phyloP scores from a whole-genome alignment of 768 basidiomycete genomes.

The Tulasnella sp. region DNA sequence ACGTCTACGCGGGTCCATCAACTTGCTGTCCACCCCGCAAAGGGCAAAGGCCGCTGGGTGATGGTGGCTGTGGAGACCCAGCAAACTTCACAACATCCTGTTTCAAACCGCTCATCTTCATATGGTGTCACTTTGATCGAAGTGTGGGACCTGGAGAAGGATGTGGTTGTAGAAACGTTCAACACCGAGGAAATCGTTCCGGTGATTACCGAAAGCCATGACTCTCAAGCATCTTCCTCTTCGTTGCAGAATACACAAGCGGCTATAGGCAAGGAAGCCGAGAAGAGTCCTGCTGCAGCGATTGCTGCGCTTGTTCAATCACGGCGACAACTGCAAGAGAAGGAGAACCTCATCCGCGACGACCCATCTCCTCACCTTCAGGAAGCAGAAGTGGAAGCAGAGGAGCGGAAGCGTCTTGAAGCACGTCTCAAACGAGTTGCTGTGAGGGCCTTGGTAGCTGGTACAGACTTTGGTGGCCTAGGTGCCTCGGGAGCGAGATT shows the following conservation, averaged over 20 bases:
- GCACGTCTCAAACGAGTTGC: conserved; percentile 35
- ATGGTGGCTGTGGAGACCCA: conserved; percentile 61
- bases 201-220: conserved; percentile 2
- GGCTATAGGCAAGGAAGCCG: conserved; percentile 35
- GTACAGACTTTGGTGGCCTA: conserved; percentile 62
- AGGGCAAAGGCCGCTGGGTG: conserved; percentile 80
- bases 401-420: conserved; percentile 7
- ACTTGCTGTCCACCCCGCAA: conserved; percentile 69
- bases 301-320: conserved; percentile 71
- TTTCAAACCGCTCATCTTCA: conserved; percentile 16
- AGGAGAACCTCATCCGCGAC: neutral
- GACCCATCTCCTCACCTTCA: conserved; percentile 11
- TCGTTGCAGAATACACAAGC: too few species aligned
- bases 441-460: conserved; percentile 55
- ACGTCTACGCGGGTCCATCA: conserved; percentile 46
- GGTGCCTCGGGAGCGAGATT: conserved; percentile 3
- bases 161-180: conserved; percentile 66
- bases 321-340: conserved; percentile 21
- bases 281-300: conserved; percentile 52
- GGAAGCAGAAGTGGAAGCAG: conserved; percentile 11
- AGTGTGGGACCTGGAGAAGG: conserved; percentile 87
- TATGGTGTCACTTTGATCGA: conserved; percentile 46
- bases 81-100: neutral
- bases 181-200: conserved; percentile 30
- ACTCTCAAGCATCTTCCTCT: too few species aligned